Conservation (phyloP, 331 rosid species). For the Dryas integrifolia region DNA sequence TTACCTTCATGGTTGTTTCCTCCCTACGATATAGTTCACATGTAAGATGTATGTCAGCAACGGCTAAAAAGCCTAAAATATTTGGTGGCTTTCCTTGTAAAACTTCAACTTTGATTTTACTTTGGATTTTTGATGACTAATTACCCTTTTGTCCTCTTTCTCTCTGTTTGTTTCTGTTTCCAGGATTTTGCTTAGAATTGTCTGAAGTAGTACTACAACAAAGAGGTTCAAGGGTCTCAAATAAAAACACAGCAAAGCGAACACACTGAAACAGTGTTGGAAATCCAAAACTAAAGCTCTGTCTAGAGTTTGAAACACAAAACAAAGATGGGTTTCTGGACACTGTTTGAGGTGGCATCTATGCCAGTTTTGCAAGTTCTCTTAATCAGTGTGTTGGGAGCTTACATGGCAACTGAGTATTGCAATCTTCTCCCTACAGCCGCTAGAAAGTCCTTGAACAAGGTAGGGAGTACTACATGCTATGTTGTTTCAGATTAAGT, state of each 20-base stretch:
- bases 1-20: slow-evolving; percentile 35
- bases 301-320: not conserved
- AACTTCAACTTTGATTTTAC: not conserved
- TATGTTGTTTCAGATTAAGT: not conserved
- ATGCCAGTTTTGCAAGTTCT: slow-evolving; percentile 80
- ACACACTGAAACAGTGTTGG: not conserved
- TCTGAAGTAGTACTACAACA: not conserved
- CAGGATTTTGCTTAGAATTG: slow-evolving; percentile 1
- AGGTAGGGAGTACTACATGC: slow-evolving; percentile 34
- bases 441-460: slow-evolving; percentile 64
- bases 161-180: slow-evolving; percentile 3
- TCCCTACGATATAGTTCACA: not conserved
- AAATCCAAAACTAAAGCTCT: not conserved
- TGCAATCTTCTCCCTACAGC: slow-evolving; percentile 52
- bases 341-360: slow-evolving; percentile 62
- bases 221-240: not conserved
- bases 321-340: slow-evolving; percentile 56
- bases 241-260: not conserved
- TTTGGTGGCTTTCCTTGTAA: slow-evolving; percentile 8
- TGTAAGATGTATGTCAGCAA: not conserved
- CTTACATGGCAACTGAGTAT: slow-evolving; percentile 59
- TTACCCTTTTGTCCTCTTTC: not conserved
- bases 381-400: slow-evolving; percentile 67
- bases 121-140: not conserved
- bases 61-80: no score